A percentile compares a stretch with the other conserved stretches of the same genome.
These are phyloP conservation scores for Berberis vulgaris DNA, from an alignment of 164 flowering plant species.

Conservation along the genomic window DNA sequence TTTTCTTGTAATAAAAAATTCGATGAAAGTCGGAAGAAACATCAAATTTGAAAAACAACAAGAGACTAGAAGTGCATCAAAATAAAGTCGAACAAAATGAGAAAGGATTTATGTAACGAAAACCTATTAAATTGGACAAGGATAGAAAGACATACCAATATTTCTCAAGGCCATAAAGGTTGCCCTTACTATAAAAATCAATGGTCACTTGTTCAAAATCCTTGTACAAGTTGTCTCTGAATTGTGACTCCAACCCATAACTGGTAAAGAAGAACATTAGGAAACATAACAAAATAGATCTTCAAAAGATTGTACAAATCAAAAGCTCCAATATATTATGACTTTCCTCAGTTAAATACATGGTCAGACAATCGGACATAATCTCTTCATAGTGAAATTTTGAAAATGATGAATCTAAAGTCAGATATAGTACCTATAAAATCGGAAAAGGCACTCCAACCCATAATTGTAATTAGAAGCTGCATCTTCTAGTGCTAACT, in stretches of 20 bases:
- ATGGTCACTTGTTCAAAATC: constrained; percentile 83
- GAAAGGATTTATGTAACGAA: too few relatives aligned
- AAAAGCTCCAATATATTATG: not conserved
- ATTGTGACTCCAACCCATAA: constrained; percentile 92
- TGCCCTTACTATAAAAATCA: constrained; percentile 73
- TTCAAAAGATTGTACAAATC: not conserved
- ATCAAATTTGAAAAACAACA: not conserved
- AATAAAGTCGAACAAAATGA: not conserved
- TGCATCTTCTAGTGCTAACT: constrained; percentile 87
- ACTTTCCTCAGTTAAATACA: too few relatives aligned
- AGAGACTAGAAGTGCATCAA: not conserved
- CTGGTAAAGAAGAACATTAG: constrained; percentile 26
- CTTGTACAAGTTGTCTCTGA: constrained; percentile 61
- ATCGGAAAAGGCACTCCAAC: constrained; percentile 89
- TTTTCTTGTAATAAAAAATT: not conserved
- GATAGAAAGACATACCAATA: constrained; percentile 52
- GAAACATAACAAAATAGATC: not conserved
- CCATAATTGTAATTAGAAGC: constrained; percentile 85
- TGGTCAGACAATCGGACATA: too few relatives aligned
- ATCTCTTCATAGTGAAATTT: too few relatives aligned
- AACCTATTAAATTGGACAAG: not conserved
- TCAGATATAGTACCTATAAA: constrained; percentile 55
- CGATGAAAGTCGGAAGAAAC: not conserved
- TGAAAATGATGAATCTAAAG: too few relatives aligned
- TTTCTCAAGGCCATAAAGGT: constrained; percentile 91